A percentile compares a stretch with the other conserved stretches of the same genome.
These are phyloP conservation scores for Thecaphora thlaspeos DNA, from an alignment of 1,284 basidiomycete genomes.

Conservation along the genomic window DNA sequence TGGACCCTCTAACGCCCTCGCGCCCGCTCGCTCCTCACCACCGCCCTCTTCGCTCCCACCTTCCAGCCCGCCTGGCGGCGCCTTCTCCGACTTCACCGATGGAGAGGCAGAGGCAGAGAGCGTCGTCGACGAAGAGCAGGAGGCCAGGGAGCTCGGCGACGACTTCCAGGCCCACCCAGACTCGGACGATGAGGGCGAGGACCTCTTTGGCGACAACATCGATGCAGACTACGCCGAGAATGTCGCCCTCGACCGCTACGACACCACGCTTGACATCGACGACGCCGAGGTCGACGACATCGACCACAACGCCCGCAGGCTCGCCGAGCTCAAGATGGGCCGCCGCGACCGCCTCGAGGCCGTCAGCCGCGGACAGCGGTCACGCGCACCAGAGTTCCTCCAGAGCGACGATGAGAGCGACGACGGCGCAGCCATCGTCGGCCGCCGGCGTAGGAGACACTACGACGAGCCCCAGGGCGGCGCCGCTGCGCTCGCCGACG, in stretches of 20 bases:
- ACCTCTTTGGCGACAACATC: constrained; percentile 79
- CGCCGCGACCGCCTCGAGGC: constrained; percentile 78
- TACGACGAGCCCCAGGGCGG: constrained; percentile 65
- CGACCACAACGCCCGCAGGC: constrained; percentile 72
- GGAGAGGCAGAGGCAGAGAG: constrained; percentile 30
- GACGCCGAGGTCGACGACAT: constrained; percentile 78
- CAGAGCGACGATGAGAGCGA: constrained; percentile 67
- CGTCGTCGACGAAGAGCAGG: constrained; percentile 51
- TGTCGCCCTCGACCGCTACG: constrained; percentile 80
- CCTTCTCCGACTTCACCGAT: constrained; percentile 52
- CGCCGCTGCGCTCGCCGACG: constrained; percentile 66
- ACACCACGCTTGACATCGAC: constrained; percentile 74
- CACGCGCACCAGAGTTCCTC: constrained; percentile 78
- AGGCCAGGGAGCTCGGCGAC: constrained; percentile 56
- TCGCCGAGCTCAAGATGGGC: constrained; percentile 84
- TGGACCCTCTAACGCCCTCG: constrained; percentile 30
- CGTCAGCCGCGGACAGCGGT: constrained; percentile 64
- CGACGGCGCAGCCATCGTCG: constrained; percentile 53
- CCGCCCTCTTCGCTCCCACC: constrained; percentile 53
- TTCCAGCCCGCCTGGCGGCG: constrained; percentile 47
- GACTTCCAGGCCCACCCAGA: constrained; percentile 69
- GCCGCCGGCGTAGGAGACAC: constrained; percentile 57
- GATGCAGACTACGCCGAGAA: constrained; percentile 84
- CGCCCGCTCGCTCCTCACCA: constrained; percentile 39
- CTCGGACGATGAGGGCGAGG: constrained; percentile 73